Evolutionary conservation across 768 basidiomycete genomes (phyloP), one percentile per base, ranked within the genome.

Genomic region (Lactifluus subvellereus): DNA sequence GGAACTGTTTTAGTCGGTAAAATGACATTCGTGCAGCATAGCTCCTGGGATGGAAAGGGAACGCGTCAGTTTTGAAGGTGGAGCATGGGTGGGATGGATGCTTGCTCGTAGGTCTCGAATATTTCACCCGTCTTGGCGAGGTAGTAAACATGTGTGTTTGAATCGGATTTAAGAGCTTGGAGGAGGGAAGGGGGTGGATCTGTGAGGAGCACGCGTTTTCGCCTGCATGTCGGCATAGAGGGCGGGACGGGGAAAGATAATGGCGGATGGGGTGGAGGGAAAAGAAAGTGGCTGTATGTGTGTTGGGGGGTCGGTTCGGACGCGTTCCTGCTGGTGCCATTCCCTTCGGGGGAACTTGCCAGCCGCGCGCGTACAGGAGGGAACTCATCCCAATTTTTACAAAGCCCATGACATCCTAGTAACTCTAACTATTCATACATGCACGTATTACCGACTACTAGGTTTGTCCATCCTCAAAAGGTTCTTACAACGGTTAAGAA

Each of bases 101-200:
- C 91, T 72, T 72, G 97, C 95, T 97, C 94, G 73, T 97, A 98
- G 72, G 87, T 87, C 67, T 93, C 87, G 74, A 98, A 98, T 76
- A 98, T 91, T 83, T 98, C 96, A 71, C 95, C 96, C 3, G 96
- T 98, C 75, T 93, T 87, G 67, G 86, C 79, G 72, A 98, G 87
- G 79, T 91, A 95, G 78, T 86, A 98, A 74, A 98, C 94, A 68
- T 87, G 85, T 72, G 78, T 84, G 74, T 79, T 77, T 40, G 84
- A 85, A 78, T 86, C 83, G 48, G 82, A 75, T 74, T 84, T 80
- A 70, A 80, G 79, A 62, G 83, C 81, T 66, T 83, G 81, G 66
- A 89, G 79, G 72, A 92, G 85, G 68, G 82, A 75, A 51, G 83
- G 81, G 57, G 89, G 84, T 67, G 89, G 87, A 75, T 91, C 85